Evolutionary conservation across 2,329 filamentous ascomycete species (phyloP).

Genomic region (Raffaelea albimanens): DNA sequence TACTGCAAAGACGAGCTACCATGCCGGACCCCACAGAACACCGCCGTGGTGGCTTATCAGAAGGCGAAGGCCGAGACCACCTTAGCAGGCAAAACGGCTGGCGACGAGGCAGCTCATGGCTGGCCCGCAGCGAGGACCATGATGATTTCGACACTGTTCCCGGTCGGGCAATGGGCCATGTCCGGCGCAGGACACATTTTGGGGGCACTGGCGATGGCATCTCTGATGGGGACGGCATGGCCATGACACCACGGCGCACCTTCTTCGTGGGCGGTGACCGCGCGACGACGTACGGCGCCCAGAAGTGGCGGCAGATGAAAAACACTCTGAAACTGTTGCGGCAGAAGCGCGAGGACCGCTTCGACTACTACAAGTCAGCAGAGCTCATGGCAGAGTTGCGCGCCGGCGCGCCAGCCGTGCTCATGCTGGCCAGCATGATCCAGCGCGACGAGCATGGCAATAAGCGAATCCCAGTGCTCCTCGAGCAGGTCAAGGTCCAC

Average conservation of each 20-base stretch:
- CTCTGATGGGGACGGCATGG: conserved; percentile 53
- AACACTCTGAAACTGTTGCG: conserved; percentile 73
- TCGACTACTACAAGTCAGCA: conserved; percentile 91
- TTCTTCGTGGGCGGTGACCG: conserved; percentile 53
- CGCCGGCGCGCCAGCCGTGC: conserved; percentile 82
- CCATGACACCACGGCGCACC: conserved; percentile 43
- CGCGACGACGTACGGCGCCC: conserved; percentile 63
- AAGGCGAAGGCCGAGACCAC: conserved; percentile 63
- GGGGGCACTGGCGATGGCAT: conserved; percentile 36
- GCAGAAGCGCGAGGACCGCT: conserved; percentile 74
- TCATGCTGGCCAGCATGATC: conserved; percentile 96
- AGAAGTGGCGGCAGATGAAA: conserved; percentile 90
- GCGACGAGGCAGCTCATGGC: conserved; percentile 52
- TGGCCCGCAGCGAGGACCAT: conserved; percentile 37
- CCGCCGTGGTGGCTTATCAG: conserved; percentile 55
- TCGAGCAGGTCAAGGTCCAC: conserved; percentile 86
- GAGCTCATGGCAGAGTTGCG: conserved; percentile 93
- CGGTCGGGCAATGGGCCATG: conserved; percentile 49
- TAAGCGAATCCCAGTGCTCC: conserved; percentile 84
- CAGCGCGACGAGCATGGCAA: conserved; percentile 94
- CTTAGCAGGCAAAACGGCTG: conserved; percentile 44
- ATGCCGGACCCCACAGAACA: conserved; percentile 51
- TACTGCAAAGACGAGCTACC: conserved; percentile 56
- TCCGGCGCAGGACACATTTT: conserved; percentile 57
- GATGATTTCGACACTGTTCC: conserved; percentile 45